These are phyloP conservation scores for Aegle marmelos DNA, from an alignment of 345 rosid genomes.

Conservation along the genomic window DNA sequence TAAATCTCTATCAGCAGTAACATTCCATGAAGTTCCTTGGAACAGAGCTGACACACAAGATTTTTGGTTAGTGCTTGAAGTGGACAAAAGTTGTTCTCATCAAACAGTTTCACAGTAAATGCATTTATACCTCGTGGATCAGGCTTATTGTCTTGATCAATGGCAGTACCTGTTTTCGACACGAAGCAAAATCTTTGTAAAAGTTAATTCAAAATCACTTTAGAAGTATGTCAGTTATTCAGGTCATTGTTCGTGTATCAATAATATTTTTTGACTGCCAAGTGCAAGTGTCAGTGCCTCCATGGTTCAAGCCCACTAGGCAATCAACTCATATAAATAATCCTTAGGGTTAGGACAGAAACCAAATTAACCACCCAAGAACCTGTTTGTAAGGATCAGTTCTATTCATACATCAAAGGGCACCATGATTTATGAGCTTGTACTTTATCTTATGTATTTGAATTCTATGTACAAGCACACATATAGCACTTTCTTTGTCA, in stretches of 20 bases:
- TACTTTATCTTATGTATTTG: not conserved
- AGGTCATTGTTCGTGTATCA: not conserved
- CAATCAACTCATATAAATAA: not conserved
- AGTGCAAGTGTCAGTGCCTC: not conserved
- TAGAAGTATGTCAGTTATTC: not conserved
- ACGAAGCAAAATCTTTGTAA: conserved; percentile 1
- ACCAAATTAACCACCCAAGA: not conserved
- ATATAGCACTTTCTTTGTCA: conserved; percentile 2
- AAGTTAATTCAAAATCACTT: not conserved
- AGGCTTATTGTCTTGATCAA: conserved; percentile 14
- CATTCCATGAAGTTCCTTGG: conserved; percentile 2
- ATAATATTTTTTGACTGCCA: not conserved
- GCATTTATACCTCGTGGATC: conserved; percentile 8
- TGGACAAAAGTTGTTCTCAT: conserved; percentile 17
- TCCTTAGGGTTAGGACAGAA: not conserved
- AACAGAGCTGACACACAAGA: conserved; percentile 13
- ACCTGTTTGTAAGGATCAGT: not conserved
- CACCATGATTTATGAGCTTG: not conserved
- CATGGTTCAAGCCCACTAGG: not conserved
- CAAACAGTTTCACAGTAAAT: conserved; percentile 14
- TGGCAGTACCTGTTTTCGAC: conserved; percentile 16
- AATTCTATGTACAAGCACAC: not conserved
- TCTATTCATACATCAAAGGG: not conserved
- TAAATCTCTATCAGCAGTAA: conserved; percentile 13
- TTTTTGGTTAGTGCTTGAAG: conserved; percentile 19